Percentiles rank a stretch among this genome's conserved stretches.
Evolutionary conservation across 2,329 filamentous ascomycete species (phyloP).

Genomic region (Aspergillus sp.): DNA sequence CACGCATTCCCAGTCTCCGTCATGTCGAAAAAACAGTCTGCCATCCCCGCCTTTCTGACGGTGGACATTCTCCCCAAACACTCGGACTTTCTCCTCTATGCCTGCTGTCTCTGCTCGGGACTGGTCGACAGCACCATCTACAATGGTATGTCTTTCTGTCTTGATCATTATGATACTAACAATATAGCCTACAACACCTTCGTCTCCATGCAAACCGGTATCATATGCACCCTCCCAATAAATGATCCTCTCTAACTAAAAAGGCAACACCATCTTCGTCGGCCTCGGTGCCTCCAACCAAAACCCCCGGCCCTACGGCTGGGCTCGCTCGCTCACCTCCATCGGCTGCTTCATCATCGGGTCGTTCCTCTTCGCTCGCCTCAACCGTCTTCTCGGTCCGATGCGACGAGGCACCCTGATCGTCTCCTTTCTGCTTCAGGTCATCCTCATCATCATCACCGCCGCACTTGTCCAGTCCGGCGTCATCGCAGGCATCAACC

Average conservation of each 20-base stretch:
- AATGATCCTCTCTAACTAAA: neutral
- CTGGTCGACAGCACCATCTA: constrained; percentile 27
- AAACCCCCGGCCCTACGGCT: constrained; percentile 37
- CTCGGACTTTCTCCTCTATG: constrained; percentile 20
- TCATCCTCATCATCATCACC: constrained; percentile 21
- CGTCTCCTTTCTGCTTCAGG: constrained; percentile 24
- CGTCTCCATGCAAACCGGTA: constrained; percentile 37
- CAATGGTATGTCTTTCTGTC: constrained; percentile 13
- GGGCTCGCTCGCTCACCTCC: constrained; percentile 41
- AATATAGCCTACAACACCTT: constrained; percentile 38
- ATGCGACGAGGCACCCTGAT: constrained; percentile 19
- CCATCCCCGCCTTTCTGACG: constrained; percentile 7
- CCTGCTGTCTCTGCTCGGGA: constrained; percentile 23
- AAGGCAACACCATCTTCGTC: constrained; percentile 41
- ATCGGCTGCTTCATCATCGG: constrained; percentile 41
- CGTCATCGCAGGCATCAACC: constrained; percentile 14
- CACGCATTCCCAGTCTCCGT: neutral
- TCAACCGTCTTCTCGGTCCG: constrained; percentile 23
- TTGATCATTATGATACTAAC: neutral
- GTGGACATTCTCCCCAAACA: constrained; percentile 17
- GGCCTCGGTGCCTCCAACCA: constrained; percentile 38
- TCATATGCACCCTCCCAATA: neutral
- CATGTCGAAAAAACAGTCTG: constrained; percentile 2
- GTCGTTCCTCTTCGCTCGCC: constrained; percentile 35
- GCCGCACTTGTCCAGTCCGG: constrained; percentile 21